Evolutionary conservation across 1,284 basidiomycete genomes (phyloP), one percentile per base, ranked within the genome.

Genomic region (Retiboletus flavoniger): DNA sequence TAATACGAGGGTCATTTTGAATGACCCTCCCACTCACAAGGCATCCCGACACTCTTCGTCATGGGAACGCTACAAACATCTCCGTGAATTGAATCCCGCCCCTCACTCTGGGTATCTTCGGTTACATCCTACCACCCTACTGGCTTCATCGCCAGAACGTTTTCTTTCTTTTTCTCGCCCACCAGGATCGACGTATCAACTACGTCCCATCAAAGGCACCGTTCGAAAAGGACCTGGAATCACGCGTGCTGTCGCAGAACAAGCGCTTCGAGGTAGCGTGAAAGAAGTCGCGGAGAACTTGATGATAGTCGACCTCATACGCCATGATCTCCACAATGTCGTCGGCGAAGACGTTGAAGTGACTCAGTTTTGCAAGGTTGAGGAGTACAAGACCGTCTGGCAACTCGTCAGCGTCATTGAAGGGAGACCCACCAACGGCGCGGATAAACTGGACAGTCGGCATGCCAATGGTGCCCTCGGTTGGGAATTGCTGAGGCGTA

Each of bases 241-340:
- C 51, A 85, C 81, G 21, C 83, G 85, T 10, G 78, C 78, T 32
- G 75, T 80, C 35, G 89, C 89, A 9, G 85, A 88, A 63, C 62
- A 81, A 63, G 71, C 79, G 3, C 75, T 99, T 31, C 77, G 80
- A 21, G 85, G 84, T 6, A 95, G 92, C 67, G 75, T 78, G 40
- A 99, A 98, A 72, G 96, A 99, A 71, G 85, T 96, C 2, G 96
- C 95, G 0, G 96, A 98, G 74, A 99, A 99, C 68, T 74, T 98
- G 50, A 98, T 99, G 96, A 98, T 99, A 61, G 96, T 98, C 21
- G 96, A 98, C 68, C 81, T 98, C 39, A 98, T 98, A 63, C 84
- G 95, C 14, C 92, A 97, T 55, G 96, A 99, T 72, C 76, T 99
- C 31, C 85, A 89, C 76, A 73, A 85, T 66, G 75, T 92, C 65